Evolutionary conservation across 2,329 filamentous ascomycete species (phyloP), one percentile per base, ranked within the genome.

Genomic region (Clarireedia homoeocarpa): DNA sequence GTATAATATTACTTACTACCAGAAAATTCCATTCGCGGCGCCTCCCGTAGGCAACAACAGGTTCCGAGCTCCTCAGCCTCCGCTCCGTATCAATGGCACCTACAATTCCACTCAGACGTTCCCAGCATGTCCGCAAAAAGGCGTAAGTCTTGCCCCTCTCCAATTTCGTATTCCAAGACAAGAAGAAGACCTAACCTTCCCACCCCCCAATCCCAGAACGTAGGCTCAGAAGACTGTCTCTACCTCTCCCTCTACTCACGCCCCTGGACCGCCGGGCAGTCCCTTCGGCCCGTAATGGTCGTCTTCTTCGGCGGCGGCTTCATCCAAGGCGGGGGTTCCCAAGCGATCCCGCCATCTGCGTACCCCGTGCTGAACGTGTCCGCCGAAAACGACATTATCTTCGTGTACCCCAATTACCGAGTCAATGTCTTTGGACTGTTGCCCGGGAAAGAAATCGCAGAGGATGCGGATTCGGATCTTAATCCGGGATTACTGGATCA

Each of bases 401-500:
- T 75, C 53, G 76, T 85, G 44, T 79, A 76, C 67, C 77, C 84
- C 64, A 81, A 80, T 69, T 83, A 88, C 67, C 77, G 86, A 4
- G 77, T 88, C 30, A 82, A 83, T 6, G 78, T 81, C 1, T 74
- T 89, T 65, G 88, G 88, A 0, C 90, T 92, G 70, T 69, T 89
- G 27, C 77, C 81, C 9, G 83, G 81, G 0, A 68, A 69, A 9
- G 63, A 80, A 54, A 75, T 82, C 14, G 73, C 74, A 7, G 74
- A 74, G 20, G 76, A 75, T 39, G 80, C 79, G 0, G 65, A 79
- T 30, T 72, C 83, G 39, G 77, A 74, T 17, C 55, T 79, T 7
- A 89, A 89, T 60, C 71, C 83, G 5, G 86, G 85, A 1, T 68
- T 87, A 45, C 72, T 77, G 57, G 84, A 87, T 63, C 83, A 86